These are phyloP conservation scores for Fusarium sp. DNA, from an alignment of 2,329 filamentous ascomycete species.

Conservation along the genomic window DNA sequence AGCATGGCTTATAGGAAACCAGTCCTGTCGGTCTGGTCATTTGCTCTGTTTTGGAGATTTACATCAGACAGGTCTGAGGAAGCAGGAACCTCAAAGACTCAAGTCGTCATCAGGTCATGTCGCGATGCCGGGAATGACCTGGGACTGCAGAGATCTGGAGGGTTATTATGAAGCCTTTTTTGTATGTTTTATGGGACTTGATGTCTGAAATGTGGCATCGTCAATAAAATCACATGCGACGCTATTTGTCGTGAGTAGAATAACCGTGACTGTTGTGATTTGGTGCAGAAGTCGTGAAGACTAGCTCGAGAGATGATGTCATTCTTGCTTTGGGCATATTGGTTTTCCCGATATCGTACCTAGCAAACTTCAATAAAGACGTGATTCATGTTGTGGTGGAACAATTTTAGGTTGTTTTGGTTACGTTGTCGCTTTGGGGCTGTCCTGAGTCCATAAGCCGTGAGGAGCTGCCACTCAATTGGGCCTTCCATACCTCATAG, in stretches of 20 bases:
- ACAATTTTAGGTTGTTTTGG: not conserved
- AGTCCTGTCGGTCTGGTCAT: slow-evolving; percentile 5
- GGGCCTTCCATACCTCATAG: not conserved
- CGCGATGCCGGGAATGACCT: slow-evolving; percentile 9
- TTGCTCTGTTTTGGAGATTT: slow-evolving; percentile 37
- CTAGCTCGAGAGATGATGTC: not conserved
- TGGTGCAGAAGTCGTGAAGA: not conserved
- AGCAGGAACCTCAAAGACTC: slow-evolving; percentile 3
- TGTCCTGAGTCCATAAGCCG: not conserved
- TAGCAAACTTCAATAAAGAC: not conserved
- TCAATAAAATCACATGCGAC: slow-evolving; percentile 25
- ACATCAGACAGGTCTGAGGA: slow-evolving; percentile 12
- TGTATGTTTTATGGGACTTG: slow-evolving; percentile 42
- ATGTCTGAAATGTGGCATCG: slow-evolving; percentile 22
- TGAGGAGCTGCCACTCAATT: not conserved
- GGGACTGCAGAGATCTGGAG: slow-evolving; percentile 22
- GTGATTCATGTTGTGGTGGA: not conserved
- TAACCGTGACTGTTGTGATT: not conserved
- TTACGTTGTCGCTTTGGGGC: not conserved
- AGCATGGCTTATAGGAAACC: slow-evolving; percentile 28
- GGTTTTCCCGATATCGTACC: not conserved
- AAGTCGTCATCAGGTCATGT: slow-evolving; percentile 9
- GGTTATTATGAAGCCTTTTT: slow-evolving; percentile 27
- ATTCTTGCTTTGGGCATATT: not conserved
- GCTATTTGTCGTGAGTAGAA: not conserved